A percentile compares a stretch with the other conserved stretches of the same genome.
Evolutionary conservation across 1,139 yeast species (phyloP).

Genomic region (Yamadazyma diospyri): DNA sequence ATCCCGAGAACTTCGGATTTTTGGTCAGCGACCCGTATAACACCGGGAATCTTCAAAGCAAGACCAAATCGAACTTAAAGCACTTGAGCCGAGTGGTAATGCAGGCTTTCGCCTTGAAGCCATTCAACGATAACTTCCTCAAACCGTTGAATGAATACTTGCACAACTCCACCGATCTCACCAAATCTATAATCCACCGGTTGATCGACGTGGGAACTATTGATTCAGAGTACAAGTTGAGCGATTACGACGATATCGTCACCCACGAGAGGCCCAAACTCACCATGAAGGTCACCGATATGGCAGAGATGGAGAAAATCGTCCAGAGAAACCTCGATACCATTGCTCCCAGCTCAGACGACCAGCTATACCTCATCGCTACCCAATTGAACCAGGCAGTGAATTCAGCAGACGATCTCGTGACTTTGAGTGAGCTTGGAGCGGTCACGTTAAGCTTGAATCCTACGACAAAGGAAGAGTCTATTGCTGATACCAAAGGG

Average conservation of each 20-base stretch:
- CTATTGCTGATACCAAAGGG: conserved; percentile 42
- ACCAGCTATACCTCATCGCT: conserved; percentile 48
- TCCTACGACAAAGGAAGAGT: conserved; percentile 49
- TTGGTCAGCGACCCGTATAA: conserved; percentile 25
- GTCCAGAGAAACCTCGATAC: conserved; percentile 51
- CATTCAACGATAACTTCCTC: conserved; percentile 68
- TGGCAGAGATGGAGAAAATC: conserved; percentile 59
- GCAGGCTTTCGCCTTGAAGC: conserved; percentile 65
- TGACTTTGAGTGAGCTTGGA: conserved; percentile 41
- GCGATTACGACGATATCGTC: conserved; percentile 69
- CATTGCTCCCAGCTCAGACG: conserved; percentile 50
- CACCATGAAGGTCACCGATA: conserved; percentile 60
- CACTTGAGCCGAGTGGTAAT: conserved; percentile 58
- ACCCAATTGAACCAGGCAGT: conserved; percentile 30
- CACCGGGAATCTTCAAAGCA: conserved; percentile 24
- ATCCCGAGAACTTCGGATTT: conserved; percentile 64
- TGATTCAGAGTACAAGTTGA: conserved; percentile 60
- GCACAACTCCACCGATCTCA: conserved; percentile 43
- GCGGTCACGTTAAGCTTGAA: conserved; percentile 39
- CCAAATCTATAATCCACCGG: conserved; percentile 40
- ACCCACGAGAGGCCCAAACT: conserved; percentile 64
- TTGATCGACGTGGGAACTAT: conserved; percentile 56
- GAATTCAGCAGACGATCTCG: conserved; percentile 37
- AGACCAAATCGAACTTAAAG: conserved; percentile 48
- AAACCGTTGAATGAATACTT: conserved; percentile 81